phyloP scores from a whole-genome alignment of 208 protist species.

The Leishmania martiniquensis region DNA sequence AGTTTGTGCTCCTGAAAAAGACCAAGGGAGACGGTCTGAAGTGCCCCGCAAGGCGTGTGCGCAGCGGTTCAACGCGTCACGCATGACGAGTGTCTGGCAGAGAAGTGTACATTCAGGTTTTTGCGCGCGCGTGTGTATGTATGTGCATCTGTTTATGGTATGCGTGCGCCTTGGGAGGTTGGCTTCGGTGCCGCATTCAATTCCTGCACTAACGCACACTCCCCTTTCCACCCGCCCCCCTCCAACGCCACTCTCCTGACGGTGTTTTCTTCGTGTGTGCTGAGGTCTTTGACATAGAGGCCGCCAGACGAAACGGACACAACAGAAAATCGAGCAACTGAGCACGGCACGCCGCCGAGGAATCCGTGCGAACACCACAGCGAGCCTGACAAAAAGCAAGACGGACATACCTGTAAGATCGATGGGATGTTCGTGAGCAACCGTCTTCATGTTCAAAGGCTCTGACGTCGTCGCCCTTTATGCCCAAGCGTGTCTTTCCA shows the following conservation, averaged over 20 bases:
- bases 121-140: neutral
- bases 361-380: neutral
- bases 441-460: too few species aligned
- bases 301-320: too few species aligned
- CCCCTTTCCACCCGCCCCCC: neutral
- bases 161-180: too few species aligned
- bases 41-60: neutral
- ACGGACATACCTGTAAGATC: too few species aligned
- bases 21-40: neutral
- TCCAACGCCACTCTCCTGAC: neutral
- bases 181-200: neutral
- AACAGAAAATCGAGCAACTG: neutral
- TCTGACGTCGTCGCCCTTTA: neutral
- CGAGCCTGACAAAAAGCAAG: neutral
- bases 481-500: neutral
- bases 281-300: neutral
- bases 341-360: neutral
- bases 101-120: neutral
- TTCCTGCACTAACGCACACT: neutral
- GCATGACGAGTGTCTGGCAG: neutral
- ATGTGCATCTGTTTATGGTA: too few species aligned
- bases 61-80: neutral
- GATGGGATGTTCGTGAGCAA: too few species aligned
- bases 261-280: neutral
- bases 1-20: neutral